Conservation (phyloP, 768 basidiomycete species). For the Boletus barrowsii region DNA sequence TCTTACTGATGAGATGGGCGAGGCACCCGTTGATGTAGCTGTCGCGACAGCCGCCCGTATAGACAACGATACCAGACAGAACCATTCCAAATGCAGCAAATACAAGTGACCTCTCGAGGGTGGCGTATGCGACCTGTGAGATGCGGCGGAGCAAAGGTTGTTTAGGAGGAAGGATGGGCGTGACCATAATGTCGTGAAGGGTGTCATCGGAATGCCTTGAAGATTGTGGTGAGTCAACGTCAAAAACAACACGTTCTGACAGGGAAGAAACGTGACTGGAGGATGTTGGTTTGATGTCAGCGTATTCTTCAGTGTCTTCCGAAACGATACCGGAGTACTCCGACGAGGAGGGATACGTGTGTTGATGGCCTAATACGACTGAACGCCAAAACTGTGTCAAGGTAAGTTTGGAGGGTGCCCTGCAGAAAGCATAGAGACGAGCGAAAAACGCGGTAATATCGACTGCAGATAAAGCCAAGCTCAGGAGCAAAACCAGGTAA, state of each 20-base stretch:
- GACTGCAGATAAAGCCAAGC: constrained; percentile 43
- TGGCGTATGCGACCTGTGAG: constrained; percentile 48
- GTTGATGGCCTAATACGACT: constrained; percentile 51
- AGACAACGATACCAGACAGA: constrained; percentile 71
- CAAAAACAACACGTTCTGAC: constrained; percentile 56
- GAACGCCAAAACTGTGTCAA: constrained; percentile 53
- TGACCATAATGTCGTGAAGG: constrained; percentile 41
- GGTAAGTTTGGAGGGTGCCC: constrained; percentile 42
- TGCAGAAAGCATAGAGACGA: constrained; percentile 51
- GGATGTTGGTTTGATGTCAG: constrained; percentile 39
- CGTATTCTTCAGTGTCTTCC: constrained; percentile 55
- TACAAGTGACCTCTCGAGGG: constrained; percentile 61
- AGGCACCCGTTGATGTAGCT: constrained; percentile 79
- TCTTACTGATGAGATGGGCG: constrained; percentile 87
- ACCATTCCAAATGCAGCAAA: constrained; percentile 67
- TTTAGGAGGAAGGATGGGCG: constrained; percentile 8
- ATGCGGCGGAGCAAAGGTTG: constrained; percentile 37
- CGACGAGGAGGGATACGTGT: constrained; percentile 16
- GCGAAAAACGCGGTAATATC: constrained; percentile 52
- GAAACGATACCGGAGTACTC: constrained; percentile 61
- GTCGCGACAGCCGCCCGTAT: constrained; percentile 83
- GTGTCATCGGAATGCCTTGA: constrained; percentile 57
- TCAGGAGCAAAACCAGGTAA: constrained; percentile 49
- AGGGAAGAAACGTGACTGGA: constrained; percentile 38
- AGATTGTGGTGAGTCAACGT: constrained; percentile 37